Percentiles rank a stretch among this genome's conserved stretches.
phyloP scores from a whole-genome alignment of 2,329 filamentous ascomycete genomes.

The Thielaviopsis musarum region DNA sequence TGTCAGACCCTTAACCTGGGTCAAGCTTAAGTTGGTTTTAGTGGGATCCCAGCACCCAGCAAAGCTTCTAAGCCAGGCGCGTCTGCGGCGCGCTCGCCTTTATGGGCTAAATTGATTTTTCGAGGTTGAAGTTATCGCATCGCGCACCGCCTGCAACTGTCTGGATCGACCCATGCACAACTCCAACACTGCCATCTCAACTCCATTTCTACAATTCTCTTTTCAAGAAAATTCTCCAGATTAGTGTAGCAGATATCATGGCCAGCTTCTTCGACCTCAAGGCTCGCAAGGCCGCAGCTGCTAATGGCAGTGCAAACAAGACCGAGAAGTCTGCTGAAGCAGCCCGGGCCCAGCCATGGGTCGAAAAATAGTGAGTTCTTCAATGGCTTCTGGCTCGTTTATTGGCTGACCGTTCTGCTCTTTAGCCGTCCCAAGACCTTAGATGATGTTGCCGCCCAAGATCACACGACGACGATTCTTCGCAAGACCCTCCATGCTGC shows the following conservation, averaged over 20 bases:
- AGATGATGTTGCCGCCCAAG: constrained; percentile 89
- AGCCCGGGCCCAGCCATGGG: constrained; percentile 72
- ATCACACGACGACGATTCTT: constrained; percentile 87
- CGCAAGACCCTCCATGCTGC: constrained; percentile 86
- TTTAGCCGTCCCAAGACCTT: constrained; percentile 79
- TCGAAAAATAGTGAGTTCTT: constrained; percentile 83
- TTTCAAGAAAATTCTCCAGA: too few relatives aligned
- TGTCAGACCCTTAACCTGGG: too few relatives aligned
- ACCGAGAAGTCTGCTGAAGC: constrained; percentile 41
- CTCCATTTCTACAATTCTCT: neutral
- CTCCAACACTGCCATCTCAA: neutral
- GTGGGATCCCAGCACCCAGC: neutral
- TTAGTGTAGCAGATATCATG: constrained; percentile 31
- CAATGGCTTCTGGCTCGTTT: constrained; percentile 13
- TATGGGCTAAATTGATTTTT: constrained; percentile 11
- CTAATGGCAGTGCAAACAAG: constrained; percentile 47
- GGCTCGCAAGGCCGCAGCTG: constrained; percentile 65
- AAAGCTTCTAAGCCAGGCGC: neutral
- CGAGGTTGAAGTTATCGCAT: neutral
- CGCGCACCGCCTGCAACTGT: too few relatives aligned
- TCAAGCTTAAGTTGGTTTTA: neutral
- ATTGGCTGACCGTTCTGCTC: constrained; percentile 13
- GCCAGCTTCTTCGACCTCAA: constrained; percentile 92
- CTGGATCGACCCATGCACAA: neutral
- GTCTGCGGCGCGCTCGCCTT: constrained; percentile 4